Evolutionary conservation across 2,329 filamentous ascomycete species (phyloP).

Genomic region (Arthrobotrys sphaeroides): DNA sequence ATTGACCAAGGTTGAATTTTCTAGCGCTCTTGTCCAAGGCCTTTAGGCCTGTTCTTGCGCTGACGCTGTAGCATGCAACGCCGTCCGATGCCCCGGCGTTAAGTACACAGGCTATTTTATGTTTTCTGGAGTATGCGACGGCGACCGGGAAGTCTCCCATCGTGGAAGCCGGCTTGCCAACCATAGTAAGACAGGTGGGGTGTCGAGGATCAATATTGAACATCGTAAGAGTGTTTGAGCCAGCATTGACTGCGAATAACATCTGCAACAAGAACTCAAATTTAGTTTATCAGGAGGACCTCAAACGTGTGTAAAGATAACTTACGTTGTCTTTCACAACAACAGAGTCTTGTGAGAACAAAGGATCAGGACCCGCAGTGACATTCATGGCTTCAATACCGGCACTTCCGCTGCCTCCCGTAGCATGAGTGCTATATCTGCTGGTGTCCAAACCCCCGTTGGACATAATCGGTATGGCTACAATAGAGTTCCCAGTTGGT

Average conservation of each 20-base stretch:
- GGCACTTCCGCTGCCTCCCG: conserved; percentile 65
- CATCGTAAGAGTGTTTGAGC: conserved; percentile 67
- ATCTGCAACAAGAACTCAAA: conserved; percentile 14
- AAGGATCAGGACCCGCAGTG: conserved; percentile 65
- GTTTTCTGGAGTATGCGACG: conserved; percentile 64
- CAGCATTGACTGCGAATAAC: conserved; percentile 68
- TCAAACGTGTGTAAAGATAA: conserved; percentile 1
- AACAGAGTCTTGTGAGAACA: conserved; percentile 64
- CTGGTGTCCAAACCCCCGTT: conserved; percentile 65
- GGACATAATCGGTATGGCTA: conserved; percentile 64
- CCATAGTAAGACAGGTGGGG: conserved; percentile 63
- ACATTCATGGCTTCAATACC: conserved; percentile 62
- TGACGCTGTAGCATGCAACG: conserved; percentile 64
- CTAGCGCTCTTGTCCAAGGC: conserved; percentile 64
- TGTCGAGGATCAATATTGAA: conserved; percentile 63
- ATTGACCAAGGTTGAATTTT: conserved; percentile 66
- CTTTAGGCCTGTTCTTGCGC: conserved; percentile 60
- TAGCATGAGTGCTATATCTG: conserved; percentile 60
- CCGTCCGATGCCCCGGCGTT: conserved; percentile 64
- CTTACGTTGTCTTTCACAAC: conserved; percentile 52
- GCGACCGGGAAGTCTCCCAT: conserved; percentile 68
- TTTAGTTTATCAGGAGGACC: background rate
- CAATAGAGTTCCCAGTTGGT: conserved; percentile 63
- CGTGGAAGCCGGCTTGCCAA: conserved; percentile 63
- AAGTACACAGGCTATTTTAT: conserved; percentile 63